Evolutionary conservation across 371 early-diverging fungal species (phyloP).

Genomic region (Mortierella sp.): DNA sequence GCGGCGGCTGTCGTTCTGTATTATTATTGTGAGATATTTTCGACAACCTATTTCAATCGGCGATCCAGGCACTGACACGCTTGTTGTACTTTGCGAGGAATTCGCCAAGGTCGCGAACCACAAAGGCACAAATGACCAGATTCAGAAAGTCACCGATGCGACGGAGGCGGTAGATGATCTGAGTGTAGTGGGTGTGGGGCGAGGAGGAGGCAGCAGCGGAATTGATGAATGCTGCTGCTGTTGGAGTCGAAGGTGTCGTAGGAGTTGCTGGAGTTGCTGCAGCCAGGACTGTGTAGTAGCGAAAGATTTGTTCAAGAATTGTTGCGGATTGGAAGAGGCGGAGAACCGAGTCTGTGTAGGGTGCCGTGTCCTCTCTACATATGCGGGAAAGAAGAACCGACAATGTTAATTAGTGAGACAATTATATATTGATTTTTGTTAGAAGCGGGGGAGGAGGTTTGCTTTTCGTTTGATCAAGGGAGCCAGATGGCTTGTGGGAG

Average conservation of each 20-base stretch:
- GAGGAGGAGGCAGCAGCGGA: neutral
- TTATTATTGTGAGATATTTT: neutral
- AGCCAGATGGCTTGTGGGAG: too few species aligned
- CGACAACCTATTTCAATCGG: neutral
- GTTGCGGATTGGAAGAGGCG: slow-evolving; percentile 55
- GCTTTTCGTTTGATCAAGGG: too few species aligned
- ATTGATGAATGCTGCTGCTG: neutral
- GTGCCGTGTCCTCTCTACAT: slow-evolving; percentile 43
- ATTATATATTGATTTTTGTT: neutral
- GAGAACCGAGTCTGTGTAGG: slow-evolving; percentile 48
- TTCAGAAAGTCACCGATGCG: slow-evolving; percentile 53
- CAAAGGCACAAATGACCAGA: slow-evolving; percentile 57
- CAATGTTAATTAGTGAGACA: neutral
- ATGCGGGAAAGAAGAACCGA: neutral
- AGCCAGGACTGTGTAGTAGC: slow-evolving; percentile 25
- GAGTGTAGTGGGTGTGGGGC: slow-evolving; percentile 32
- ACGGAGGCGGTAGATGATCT: slow-evolving; percentile 40
- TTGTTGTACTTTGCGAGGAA: slow-evolving; percentile 58
- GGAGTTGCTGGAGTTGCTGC: neutral
- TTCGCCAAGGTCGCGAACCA: slow-evolving; percentile 52
- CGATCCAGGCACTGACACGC: slow-evolving; percentile 39
- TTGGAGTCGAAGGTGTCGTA: neutral
- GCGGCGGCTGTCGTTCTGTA: too few species aligned
- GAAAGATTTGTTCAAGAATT: slow-evolving; percentile 48
- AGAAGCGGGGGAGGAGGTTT: too few species aligned